A percentile compares a stretch with the other conserved stretches of the same genome.
Conservation (phyloP, 768 basidiomycete genomes). For the Dioszegia aurantiaca region DNA sequence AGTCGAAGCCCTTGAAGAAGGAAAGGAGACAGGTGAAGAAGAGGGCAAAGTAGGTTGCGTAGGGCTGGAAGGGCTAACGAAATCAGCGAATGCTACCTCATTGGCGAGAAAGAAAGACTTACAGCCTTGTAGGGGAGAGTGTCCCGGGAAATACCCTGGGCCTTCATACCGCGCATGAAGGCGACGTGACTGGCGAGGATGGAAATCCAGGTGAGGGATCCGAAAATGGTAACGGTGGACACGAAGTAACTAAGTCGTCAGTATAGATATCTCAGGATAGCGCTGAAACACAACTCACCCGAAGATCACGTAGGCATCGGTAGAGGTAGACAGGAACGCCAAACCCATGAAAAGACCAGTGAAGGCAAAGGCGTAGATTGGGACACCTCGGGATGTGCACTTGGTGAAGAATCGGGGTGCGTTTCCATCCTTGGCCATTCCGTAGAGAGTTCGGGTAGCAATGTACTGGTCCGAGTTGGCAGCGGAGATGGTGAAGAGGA, state of each 20-base stretch:
- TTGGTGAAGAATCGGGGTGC: slow-evolving; percentile 58
- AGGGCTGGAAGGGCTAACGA: slow-evolving; percentile 56
- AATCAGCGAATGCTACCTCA: slow-evolving; percentile 1
- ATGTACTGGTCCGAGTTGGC: slow-evolving; percentile 50
- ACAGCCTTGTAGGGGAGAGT: slow-evolving; percentile 51
- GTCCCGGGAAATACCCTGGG: slow-evolving; percentile 56
- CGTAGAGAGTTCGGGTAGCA: slow-evolving; percentile 52
- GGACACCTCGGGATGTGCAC: slow-evolving; percentile 60
- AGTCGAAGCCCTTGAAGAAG: slow-evolving; percentile 59
- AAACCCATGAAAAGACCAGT: slow-evolving; percentile 54
- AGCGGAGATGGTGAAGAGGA: slow-evolving; percentile 47
- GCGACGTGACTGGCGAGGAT: slow-evolving; percentile 38
- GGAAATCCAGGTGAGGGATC: slow-evolving; percentile 40
- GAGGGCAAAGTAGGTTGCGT: slow-evolving; percentile 67
- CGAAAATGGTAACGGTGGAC: slow-evolving; percentile 33
- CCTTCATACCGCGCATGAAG: slow-evolving; percentile 39
- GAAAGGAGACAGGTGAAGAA: slow-evolving; percentile 62
- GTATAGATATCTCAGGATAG: slow-evolving; percentile 38
- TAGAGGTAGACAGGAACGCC: slow-evolving; percentile 71
- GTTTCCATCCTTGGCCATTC: slow-evolving; percentile 52
- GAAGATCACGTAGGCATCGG: slow-evolving; percentile 40
- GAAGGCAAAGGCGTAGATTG: slow-evolving; percentile 47
- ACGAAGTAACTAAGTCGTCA: slow-evolving; percentile 27
- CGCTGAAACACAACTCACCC: slow-evolving; percentile 1
- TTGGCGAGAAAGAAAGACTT: slow-evolving; percentile 4